Percentiles rank a stretch among this genome's conserved stretches.
Evolutionary conservation across 306 rosid species (phyloP).

Genomic region (Leucaena leucocephala): DNA sequence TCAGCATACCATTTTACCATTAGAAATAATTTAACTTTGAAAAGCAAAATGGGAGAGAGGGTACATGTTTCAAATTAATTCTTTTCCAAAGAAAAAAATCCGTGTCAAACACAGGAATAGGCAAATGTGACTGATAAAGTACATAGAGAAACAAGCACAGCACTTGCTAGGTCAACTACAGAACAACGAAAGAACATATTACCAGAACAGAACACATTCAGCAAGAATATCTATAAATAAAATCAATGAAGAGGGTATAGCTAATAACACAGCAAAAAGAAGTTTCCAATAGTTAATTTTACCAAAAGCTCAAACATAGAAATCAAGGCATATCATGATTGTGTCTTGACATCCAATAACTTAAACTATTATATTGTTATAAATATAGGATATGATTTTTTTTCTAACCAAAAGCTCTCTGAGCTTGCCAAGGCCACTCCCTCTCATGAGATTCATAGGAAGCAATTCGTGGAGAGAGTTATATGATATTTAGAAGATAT

Average conservation of each 20-base stretch:
- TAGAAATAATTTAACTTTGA: neutral
- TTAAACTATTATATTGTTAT: neutral
- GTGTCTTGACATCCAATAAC: conserved; percentile 11
- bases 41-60: neutral
- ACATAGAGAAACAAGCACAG: conserved; percentile 29
- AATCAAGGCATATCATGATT: conserved; percentile 18
- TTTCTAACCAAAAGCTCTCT: conserved; percentile 5
- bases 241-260: neutral
- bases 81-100: neutral
- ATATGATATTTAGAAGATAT: conserved; percentile 6
- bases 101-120: conserved; percentile 19
- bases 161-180: conserved; percentile 12
- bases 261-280: conserved; percentile 8
- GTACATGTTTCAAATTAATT: neutral
- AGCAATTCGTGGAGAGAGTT: conserved; percentile 22
- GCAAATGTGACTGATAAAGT: conserved; percentile 16
- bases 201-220: neutral
- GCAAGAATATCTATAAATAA: neutral
- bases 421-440: conserved; percentile 8
- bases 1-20: neutral
- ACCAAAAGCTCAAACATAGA: neutral
- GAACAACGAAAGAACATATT: conserved; percentile 4
- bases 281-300: conserved; percentile 15
- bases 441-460: conserved; percentile 24
- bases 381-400: neutral